These are phyloP conservation scores for Dryas drummondii DNA, from an alignment of 306 rosid species.

Conservation along the genomic window DNA sequence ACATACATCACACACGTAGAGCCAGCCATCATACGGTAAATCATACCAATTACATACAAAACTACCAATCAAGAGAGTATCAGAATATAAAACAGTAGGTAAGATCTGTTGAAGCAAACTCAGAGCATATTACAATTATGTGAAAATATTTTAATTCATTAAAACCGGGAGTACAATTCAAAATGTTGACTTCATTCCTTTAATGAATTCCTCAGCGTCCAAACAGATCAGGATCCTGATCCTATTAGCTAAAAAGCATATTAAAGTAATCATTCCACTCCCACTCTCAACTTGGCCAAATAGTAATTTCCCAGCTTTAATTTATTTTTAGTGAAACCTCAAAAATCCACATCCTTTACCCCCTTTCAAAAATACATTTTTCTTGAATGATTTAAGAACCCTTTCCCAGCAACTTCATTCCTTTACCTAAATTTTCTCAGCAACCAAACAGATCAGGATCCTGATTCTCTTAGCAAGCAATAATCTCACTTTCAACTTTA, in stretches of 20 bases:
- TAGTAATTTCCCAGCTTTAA: not conserved
- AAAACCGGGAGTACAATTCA: not conserved
- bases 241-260: not conserved
- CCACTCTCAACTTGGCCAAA: not conserved
- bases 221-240: slow-evolving; percentile 19
- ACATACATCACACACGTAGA: not conserved
- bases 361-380: not conserved
- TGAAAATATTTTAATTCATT: not conserved
- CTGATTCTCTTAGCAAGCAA: not conserved
- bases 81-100: not conserved
- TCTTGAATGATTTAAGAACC: not conserved
- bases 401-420: not conserved
- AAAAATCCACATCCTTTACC: not conserved
- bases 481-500: not conserved
- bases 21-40: not conserved
- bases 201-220: slow-evolving; percentile 1
- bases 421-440: not conserved
- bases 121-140: not conserved
- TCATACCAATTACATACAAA: not conserved
- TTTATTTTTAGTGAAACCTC: not conserved
- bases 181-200: not conserved
- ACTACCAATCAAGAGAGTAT: not conserved
- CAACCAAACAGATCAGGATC: slow-evolving; percentile 24
- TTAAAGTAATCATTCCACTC: not conserved
- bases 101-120: slow-evolving; percentile 12